Percentiles rank a stretch among this genome's conserved stretches.
These are phyloP conservation scores for Digitaria exilis DNA, from an alignment of 202 grass and related monocot species.

Conservation along the genomic window DNA sequence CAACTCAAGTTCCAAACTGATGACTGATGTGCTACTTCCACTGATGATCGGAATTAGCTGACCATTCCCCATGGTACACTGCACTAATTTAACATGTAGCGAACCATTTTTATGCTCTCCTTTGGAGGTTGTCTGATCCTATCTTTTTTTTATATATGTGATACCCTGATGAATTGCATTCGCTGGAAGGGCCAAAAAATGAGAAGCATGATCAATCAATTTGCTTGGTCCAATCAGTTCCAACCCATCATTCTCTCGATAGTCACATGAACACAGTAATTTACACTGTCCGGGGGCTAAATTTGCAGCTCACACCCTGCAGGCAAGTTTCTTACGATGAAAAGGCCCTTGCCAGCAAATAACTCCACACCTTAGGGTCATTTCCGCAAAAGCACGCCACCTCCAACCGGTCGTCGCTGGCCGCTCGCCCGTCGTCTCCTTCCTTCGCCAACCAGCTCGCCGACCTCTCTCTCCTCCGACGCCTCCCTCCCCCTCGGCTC, in stretches of 20 bases:
- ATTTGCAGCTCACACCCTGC: background rate
- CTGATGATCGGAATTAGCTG: no score
- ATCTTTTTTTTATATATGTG: no score
- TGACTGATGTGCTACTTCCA: no score
- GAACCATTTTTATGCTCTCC: no score
- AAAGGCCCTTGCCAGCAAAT: background rate
- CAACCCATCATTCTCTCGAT: background rate
- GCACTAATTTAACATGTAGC: no score
- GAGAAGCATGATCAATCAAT: background rate
- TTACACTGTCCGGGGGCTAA: background rate
- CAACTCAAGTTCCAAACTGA: no score
- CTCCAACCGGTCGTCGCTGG: background rate
- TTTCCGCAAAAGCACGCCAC: background rate
- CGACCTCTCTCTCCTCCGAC: no score
- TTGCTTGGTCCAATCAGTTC: background rate
- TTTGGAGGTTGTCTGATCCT: no score
- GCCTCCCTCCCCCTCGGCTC: conserved; percentile 1
- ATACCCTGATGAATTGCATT: no score
- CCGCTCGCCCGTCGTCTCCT: conserved; percentile 3
- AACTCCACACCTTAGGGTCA: background rate
- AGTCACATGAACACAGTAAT: background rate
- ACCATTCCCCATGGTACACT: no score
- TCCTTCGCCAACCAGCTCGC: background rate
- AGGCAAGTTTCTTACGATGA: background rate
- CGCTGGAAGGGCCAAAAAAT: no score